Conservation (phyloP, 2,329 filamentous ascomycete genomes). For the Pyricularia pennisetigena region DNA sequence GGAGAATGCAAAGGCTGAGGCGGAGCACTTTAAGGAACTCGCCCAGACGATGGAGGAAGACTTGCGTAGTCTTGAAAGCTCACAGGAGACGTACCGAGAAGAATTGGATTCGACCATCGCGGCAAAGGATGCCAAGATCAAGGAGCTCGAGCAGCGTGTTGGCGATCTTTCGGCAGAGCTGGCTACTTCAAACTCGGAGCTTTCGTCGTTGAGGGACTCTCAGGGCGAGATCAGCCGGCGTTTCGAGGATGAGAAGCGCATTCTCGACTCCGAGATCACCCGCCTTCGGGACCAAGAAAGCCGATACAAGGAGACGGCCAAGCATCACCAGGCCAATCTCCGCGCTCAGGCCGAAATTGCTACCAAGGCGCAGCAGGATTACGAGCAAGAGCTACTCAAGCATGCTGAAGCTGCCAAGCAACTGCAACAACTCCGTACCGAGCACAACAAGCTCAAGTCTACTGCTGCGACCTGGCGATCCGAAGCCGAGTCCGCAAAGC, state of each 20-base stretch:
- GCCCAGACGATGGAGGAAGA: constrained; percentile 83
- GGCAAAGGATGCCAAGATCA: constrained; percentile 70
- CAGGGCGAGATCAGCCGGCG: constrained; percentile 64
- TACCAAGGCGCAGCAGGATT: constrained; percentile 85
- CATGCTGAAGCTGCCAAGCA: constrained; percentile 90
- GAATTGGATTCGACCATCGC: constrained; percentile 69
- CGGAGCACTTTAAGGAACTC: constrained; percentile 81
- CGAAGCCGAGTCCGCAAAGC: constrained; percentile 78
- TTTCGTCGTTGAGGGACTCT: constrained; percentile 69
- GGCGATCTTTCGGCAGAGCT: constrained; percentile 80
- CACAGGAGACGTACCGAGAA: constrained; percentile 78
- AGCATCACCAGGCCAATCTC: constrained; percentile 83
- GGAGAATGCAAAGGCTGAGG: constrained; percentile 69
- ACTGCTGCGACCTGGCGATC: constrained; percentile 65
- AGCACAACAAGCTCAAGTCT: constrained; percentile 75
- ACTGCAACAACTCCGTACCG: constrained; percentile 66
- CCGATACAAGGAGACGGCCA: constrained; percentile 66
- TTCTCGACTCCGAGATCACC: constrained; percentile 67
- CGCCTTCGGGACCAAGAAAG: constrained; percentile 79
- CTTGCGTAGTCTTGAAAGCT: constrained; percentile 65
- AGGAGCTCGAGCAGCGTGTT: constrained; percentile 72
- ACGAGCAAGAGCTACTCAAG: constrained; percentile 88
- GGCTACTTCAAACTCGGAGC: constrained; percentile 68
- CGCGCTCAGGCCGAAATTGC: constrained; percentile 92
- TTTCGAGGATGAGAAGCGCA: constrained; percentile 73